These are phyloP conservation scores for Setaria italica DNA, from an alignment of 202 grass and related monocot species.

Conservation along the genomic window DNA sequence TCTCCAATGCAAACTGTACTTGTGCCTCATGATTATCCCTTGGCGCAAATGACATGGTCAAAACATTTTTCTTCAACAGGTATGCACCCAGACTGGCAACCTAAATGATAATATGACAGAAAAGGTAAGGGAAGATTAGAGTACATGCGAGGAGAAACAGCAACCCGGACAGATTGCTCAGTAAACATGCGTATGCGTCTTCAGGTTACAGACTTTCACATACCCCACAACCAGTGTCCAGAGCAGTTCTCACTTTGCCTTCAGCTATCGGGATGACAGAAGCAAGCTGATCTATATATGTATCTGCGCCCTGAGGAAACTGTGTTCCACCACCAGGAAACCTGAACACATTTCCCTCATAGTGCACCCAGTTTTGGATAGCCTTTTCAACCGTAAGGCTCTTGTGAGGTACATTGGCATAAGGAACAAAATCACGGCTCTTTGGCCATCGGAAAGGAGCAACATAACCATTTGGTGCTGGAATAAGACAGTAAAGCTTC, in stretches of 20 bases:
- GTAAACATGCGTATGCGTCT: slow-evolving; percentile 14
- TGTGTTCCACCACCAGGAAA: slow-evolving; percentile 94
- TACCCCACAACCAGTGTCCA: slow-evolving; percentile 97
- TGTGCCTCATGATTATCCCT: slow-evolving; percentile 83
- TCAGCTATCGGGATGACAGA: slow-evolving; percentile 75
- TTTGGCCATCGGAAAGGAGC: slow-evolving; percentile 86
- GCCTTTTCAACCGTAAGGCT: slow-evolving; percentile 86
- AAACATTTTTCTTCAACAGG: slow-evolving; percentile 80
- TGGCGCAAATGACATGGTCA: slow-evolving; percentile 96
- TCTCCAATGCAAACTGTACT: slow-evolving; percentile 92
- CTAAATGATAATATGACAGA: slow-evolving; percentile 54
- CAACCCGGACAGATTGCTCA: not conserved
- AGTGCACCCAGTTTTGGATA: slow-evolving; percentile 90
- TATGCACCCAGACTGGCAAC: slow-evolving; percentile 96
- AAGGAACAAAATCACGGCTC: slow-evolving; percentile 80
- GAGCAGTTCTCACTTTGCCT: slow-evolving; percentile 80
- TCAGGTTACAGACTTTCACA: slow-evolving; percentile 24
- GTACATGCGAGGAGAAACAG: slow-evolving; percentile 30
- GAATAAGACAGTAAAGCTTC: slow-evolving; percentile 77
- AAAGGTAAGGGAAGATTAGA: slow-evolving; percentile 27
- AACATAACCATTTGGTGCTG: slow-evolving; percentile 81
- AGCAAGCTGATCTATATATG: slow-evolving; percentile 83
- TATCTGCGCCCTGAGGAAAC: slow-evolving; percentile 80
- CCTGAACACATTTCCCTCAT: slow-evolving; percentile 86
- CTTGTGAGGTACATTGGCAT: slow-evolving; percentile 87